These are phyloP conservation scores for Chenopodium berlandieri DNA, from an alignment of 148 eudicot species.

Conservation along the genomic window DNA sequence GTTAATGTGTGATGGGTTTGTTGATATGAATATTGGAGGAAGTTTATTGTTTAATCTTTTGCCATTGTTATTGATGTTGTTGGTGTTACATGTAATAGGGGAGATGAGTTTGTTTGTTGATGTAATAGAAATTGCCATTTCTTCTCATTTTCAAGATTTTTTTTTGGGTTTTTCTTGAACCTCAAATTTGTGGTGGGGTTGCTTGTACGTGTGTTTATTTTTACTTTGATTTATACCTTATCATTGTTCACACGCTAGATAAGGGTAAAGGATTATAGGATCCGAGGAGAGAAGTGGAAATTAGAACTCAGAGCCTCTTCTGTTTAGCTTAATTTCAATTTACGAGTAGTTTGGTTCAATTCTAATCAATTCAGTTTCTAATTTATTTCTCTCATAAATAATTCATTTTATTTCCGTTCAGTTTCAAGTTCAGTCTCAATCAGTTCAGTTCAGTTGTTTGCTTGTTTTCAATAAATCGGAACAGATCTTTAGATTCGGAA, in stretches of 20 bases:
- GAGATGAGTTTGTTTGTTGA: constrained; percentile 13
- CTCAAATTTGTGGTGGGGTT: neutral
- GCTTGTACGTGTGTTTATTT: neutral
- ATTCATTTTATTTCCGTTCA: too few species aligned
- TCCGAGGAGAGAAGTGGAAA: too few species aligned
- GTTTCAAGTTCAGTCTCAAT: too few species aligned
- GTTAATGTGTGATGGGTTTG: constrained; percentile 50
- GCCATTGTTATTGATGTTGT: neutral
- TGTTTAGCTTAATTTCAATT: too few species aligned
- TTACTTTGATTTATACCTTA: neutral
- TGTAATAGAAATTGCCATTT: constrained; percentile 18
- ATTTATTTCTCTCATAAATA: too few species aligned
- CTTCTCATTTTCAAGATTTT: neutral
- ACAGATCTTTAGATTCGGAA: too few species aligned
- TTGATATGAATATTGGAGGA: constrained; percentile 54
- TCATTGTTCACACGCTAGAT: neutral
- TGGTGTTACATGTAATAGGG: neutral
- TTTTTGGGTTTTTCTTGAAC: neutral
- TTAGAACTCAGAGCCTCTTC: neutral
- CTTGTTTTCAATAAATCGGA: too few species aligned
- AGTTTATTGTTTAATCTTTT: constrained; percentile 1
- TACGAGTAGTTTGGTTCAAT: too few species aligned
- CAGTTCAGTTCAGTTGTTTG: too few species aligned
- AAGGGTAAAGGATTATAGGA: neutral
- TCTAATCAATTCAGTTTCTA: too few species aligned